A percentile compares a stretch with the other conserved stretches of the same genome.
These are phyloP conservation scores for Pleurostoma richardsiae DNA, from an alignment of 2,329 filamentous ascomycete species.

Conservation along the genomic window DNA sequence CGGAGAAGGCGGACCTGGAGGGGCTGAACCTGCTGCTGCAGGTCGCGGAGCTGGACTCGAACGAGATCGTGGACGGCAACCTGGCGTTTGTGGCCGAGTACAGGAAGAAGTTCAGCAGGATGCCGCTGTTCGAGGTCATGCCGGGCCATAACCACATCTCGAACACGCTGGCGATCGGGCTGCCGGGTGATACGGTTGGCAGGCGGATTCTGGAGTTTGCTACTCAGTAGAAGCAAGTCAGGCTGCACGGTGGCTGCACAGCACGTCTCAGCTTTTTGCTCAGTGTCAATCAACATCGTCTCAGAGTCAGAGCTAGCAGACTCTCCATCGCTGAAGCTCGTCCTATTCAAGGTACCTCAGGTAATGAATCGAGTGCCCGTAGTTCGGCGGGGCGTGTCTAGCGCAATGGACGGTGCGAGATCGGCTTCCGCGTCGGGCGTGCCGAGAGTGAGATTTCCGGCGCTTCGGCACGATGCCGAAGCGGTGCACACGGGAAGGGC, in stretches of 20 bases:
- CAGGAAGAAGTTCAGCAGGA: slow-evolving; percentile 5
- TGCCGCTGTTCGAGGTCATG: slow-evolving; percentile 13
- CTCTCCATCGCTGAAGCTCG: too few species aligned
- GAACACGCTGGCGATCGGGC: slow-evolving; percentile 11
- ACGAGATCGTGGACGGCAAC: slow-evolving; percentile 12
- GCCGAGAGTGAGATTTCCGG: too few species aligned
- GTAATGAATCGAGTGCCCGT: too few species aligned
- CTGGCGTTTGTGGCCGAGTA: slow-evolving; percentile 11
- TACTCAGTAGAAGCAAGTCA: neutral
- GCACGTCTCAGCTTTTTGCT: too few species aligned
- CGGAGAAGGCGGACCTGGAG: neutral
- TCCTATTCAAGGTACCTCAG: too few species aligned
- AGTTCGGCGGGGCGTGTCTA: too few species aligned
- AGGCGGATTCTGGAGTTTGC: slow-evolving; percentile 4
- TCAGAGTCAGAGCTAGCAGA: too few species aligned
- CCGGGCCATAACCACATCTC: slow-evolving; percentile 13
- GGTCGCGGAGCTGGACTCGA: slow-evolving; percentile 10
- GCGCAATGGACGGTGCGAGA: too few species aligned
- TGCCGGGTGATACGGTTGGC: slow-evolving; percentile 1
- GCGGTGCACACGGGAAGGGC: too few species aligned
- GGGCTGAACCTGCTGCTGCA: slow-evolving; percentile 6
- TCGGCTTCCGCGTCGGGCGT: too few species aligned
- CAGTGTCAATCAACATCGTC: too few species aligned
- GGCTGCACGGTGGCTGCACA: neutral
- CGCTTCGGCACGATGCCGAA: too few species aligned